Conservation (phyloP, 805 yeast species). For the Teunomyces panamensis region DNA sequence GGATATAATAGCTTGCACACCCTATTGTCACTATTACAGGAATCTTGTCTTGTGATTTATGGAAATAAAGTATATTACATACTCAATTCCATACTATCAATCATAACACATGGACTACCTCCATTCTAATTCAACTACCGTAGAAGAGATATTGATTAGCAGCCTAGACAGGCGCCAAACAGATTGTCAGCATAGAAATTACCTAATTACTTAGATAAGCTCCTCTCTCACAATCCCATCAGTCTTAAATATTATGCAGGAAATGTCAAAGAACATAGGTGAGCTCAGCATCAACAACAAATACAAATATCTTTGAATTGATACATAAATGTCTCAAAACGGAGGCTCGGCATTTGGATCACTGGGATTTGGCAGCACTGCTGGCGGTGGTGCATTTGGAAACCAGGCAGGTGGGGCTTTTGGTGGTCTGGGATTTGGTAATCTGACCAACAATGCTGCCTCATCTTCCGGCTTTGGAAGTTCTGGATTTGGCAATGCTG, state of each 20-base stretch:
- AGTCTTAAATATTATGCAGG: background rate
- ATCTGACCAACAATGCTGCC: background rate
- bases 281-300: background rate
- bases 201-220: too few relatives aligned
- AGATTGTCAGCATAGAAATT: too few relatives aligned
- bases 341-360: constrained; percentile 13
- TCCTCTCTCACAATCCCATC: too few relatives aligned
- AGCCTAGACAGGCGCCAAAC: too few relatives aligned
- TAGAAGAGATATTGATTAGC: too few relatives aligned
- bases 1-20: too few relatives aligned
- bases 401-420: constrained; percentile 10
- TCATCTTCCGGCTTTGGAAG: constrained; percentile 7
- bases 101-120: too few relatives aligned
- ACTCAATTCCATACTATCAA: too few relatives aligned
- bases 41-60: too few relatives aligned
- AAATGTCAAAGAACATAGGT: background rate
- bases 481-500: constrained; percentile 22
- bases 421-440: constrained; percentile 10
- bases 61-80: too few relatives aligned
- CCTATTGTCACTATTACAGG: too few relatives aligned
- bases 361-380: constrained; percentile 7
- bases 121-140: too few relatives aligned
- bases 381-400: constrained; percentile 1
- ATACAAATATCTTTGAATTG: background rate
- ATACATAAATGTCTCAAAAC: background rate